These are phyloP conservation scores for Eucalyptus brandiana DNA, from an alignment of 345 rosid genomes.

Conservation along the genomic window DNA sequence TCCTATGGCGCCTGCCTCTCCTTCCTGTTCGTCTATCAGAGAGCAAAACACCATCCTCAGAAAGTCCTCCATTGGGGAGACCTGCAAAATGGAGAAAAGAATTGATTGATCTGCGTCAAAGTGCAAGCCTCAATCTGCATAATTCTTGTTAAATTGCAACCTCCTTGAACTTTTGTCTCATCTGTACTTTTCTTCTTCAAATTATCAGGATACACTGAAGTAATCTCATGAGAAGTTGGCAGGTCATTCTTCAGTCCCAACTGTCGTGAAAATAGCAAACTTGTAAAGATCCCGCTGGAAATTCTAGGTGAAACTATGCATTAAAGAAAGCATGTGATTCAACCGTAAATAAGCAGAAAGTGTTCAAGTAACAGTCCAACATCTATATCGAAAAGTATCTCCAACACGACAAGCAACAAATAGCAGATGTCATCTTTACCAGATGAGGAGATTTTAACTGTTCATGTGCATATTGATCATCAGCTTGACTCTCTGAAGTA, in stretches of 20 bases:
- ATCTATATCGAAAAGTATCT: not conserved
- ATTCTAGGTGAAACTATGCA: not conserved
- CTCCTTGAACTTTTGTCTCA: conserved; percentile 26
- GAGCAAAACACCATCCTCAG: conserved; percentile 28
- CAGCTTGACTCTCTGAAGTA: conserved; percentile 12
- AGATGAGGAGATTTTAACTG: not conserved
- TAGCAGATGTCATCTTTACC: conserved; percentile 9
- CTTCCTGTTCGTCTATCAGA: conserved; percentile 50
- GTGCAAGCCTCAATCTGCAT: not conserved
- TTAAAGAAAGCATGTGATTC: not conserved
- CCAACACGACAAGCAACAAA: not conserved
- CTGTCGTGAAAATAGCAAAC: not conserved
- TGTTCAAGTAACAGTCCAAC: not conserved
- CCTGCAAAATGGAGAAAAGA: conserved; percentile 13
- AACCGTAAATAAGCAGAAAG: not conserved
- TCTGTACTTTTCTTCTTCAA: not conserved
- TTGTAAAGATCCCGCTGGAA: not conserved
- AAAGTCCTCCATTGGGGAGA: conserved; percentile 17
- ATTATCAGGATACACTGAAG: conserved; percentile 8
- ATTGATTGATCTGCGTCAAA: not conserved
- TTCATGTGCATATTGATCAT: conserved; percentile 7
- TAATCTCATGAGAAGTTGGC: conserved; percentile 7
- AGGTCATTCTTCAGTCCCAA: not conserved
- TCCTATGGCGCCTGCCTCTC: conserved; percentile 70
- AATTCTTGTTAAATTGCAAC: conserved; percentile 14